Percentiles rank a stretch among this genome's conserved stretches.
Conservation (phyloP, 169 alveolate species). For the Plasmodium cynomolgi region DNA sequence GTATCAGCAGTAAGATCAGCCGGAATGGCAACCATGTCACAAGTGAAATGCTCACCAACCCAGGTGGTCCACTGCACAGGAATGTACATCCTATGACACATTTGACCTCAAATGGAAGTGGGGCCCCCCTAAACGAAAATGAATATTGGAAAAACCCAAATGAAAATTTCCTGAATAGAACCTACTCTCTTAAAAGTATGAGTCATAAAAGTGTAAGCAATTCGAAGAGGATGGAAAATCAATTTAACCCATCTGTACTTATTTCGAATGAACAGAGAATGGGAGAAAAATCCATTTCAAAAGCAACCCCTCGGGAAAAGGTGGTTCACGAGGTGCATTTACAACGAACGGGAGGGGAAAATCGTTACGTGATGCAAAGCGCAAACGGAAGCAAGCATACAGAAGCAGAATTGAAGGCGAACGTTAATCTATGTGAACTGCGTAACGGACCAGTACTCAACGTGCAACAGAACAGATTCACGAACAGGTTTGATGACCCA, state of each 20-base stretch:
- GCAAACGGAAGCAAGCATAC: not conserved
- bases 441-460: not conserved
- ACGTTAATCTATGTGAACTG: not conserved
- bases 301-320: not conserved
- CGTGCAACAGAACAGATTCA: not conserved
- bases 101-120: not conserved
- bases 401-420: not conserved
- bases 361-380: not conserved
- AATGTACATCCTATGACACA: not conserved
- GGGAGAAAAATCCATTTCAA: not conserved
- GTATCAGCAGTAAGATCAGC: not conserved
- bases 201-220: not conserved
- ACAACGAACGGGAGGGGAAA: not conserved
- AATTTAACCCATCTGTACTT: not conserved
- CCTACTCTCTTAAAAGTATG: conserved; percentile 4
- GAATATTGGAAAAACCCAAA: not conserved
- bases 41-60: not conserved
- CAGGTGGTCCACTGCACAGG: not conserved
- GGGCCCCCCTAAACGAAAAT: not conserved
- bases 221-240: not conserved
- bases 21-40: not conserved
- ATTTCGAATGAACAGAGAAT: conserved; percentile 3
- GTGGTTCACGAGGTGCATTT: not conserved
- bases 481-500: not conserved
- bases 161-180: conserved; percentile 6